Conservation (phyloP, 331 rosid genomes). For the Quercus lobata region DNA sequence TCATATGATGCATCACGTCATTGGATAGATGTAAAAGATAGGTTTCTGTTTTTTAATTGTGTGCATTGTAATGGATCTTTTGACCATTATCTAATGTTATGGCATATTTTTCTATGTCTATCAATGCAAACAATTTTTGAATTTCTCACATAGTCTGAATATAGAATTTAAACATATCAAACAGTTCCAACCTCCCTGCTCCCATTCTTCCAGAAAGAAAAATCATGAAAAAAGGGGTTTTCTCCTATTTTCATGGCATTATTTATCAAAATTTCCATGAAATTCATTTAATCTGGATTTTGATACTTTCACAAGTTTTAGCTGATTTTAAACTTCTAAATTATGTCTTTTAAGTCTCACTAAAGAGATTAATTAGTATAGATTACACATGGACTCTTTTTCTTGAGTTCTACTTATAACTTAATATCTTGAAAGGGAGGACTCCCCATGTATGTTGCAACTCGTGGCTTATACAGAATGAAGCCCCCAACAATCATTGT, state of each 20-base stretch:
- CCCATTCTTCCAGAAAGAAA: neutral
- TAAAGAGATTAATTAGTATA: neutral
- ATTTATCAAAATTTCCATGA: neutral
- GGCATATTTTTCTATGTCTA: neutral
- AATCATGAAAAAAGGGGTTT: neutral
- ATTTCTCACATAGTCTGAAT: neutral
- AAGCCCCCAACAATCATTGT: constrained; percentile 80
- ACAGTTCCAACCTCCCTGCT: neutral
- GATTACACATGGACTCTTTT: neutral
- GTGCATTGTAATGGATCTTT: neutral
- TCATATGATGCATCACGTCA: too few relatives aligned
- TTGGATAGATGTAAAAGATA: too few relatives aligned
- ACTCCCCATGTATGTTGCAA: constrained; percentile 85
- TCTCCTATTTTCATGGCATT: neutral
- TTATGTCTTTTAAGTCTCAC: neutral
- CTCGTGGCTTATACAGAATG: constrained; percentile 79
- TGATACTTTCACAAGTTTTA: neutral
- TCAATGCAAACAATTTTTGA: neutral
- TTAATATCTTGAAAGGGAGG: constrained; percentile 59
- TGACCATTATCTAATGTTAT: neutral
- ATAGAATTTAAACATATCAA: neutral
- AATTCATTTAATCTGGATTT: neutral
- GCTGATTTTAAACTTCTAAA: neutral
- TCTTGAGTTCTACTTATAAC: neutral
- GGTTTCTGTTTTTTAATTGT: neutral